These are phyloP conservation scores for Setaria italica DNA, from an alignment of 202 grass and related monocot genomes.

Conservation along the genomic window DNA sequence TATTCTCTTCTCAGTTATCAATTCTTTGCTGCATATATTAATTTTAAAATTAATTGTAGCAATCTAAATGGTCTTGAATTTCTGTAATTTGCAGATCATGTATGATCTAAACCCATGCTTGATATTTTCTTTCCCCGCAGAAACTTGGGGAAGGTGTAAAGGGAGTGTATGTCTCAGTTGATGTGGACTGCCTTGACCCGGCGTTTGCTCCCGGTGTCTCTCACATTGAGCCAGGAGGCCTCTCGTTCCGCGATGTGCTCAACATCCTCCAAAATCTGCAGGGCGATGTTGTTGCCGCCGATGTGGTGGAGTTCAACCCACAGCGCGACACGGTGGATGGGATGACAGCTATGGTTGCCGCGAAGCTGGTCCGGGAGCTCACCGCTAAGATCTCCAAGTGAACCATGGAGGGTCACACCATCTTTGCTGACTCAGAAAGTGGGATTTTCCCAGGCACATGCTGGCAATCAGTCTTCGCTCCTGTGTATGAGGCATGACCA, in stretches of 20 bases:
- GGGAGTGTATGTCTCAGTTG: constrained; percentile 89
- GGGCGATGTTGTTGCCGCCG: constrained; percentile 78
- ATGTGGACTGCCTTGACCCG: constrained; percentile 92
- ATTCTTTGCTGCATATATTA: background rate
- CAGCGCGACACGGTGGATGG: constrained; percentile 94
- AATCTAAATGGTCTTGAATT: background rate
- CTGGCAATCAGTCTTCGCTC: constrained; percentile 13
- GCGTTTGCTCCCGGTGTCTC: constrained; percentile 94
- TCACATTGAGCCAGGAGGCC: constrained; percentile 91
- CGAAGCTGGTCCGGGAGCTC: constrained; percentile 91
- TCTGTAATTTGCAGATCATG: background rate
- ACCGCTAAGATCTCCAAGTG: constrained; percentile 97
- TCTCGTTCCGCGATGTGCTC: constrained; percentile 91
- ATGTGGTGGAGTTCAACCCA: constrained; percentile 98
- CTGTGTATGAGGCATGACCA: background rate
- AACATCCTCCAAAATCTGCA: constrained; percentile 96
- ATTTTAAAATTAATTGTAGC: background rate
- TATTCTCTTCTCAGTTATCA: background rate
- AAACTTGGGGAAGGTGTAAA: constrained; percentile 97
- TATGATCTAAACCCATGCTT: background rate
- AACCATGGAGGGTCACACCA: background rate
- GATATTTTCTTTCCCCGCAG: constrained; percentile 37
- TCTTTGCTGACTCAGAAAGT: background rate
- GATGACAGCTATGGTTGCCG: constrained; percentile 97
- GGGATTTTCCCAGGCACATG: background rate